Percentiles rank a stretch among this genome's conserved stretches.
phyloP scores from a whole-genome alignment of 2,329 filamentous ascomycete genomes.

The Akanthomyces uredinophilus region DNA sequence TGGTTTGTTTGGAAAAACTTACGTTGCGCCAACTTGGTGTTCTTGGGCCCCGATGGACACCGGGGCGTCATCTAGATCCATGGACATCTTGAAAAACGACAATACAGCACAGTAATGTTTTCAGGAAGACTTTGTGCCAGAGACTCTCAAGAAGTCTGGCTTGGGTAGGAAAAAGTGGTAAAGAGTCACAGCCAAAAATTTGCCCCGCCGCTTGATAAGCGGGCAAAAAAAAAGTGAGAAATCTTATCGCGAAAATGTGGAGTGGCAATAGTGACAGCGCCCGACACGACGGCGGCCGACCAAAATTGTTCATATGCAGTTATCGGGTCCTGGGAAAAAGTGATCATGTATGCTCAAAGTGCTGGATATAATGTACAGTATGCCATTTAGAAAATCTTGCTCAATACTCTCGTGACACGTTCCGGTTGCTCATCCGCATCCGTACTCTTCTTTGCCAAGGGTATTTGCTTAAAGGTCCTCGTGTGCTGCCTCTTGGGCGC shows the following conservation, averaged over 20 bases:
- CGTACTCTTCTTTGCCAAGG: conserved; percentile 48
- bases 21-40: conserved; percentile 36
- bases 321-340: conserved; percentile 1
- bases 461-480: conserved; percentile 62
- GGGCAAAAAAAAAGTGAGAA: conserved; percentile 6
- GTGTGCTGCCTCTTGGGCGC: conserved; percentile 22
- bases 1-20: conserved; percentile 21
- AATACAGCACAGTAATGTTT: conserved; percentile 5
- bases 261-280: neutral
- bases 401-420: conserved; percentile 54
- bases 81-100: conserved; percentile 30
- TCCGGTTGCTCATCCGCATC: conserved; percentile 45
- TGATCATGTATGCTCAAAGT: conserved; percentile 1
- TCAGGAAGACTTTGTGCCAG: neutral
- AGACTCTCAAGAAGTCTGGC: neutral
- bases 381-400: conserved; percentile 54
- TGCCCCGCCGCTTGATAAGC: conserved; percentile 37
- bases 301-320: conserved; percentile 5
- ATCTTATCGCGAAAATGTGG: conserved; percentile 25
- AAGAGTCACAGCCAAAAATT: conserved; percentile 22
- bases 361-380: conserved; percentile 12
- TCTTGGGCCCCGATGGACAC: conserved; percentile 32
- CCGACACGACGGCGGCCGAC: neutral
- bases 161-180: conserved; percentile 17
- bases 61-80: conserved; percentile 41